phyloP scores from a whole-genome alignment of 345 rosid species.

The Camelina sativa region DNA sequence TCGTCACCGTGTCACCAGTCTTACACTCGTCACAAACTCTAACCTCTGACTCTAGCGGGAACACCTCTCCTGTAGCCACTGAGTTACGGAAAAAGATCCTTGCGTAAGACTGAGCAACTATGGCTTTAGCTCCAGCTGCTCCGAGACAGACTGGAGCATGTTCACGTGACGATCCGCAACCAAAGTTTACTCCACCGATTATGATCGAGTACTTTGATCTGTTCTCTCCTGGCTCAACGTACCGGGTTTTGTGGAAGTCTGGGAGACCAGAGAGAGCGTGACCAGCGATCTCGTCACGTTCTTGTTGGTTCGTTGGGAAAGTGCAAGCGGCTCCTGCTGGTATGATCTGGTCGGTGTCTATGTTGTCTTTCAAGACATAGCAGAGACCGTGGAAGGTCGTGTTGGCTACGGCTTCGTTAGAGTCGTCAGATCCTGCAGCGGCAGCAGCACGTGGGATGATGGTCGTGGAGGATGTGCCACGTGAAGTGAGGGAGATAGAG shows the following conservation, averaged over 20 bases:
- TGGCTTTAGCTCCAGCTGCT: constrained; percentile 75
- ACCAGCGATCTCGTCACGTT: constrained; percentile 79
- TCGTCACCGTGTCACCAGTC: constrained; percentile 76
- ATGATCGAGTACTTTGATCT: constrained; percentile 71
- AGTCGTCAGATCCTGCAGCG: neutral
- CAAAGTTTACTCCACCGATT: constrained; percentile 81
- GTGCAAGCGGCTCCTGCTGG: constrained; percentile 69
- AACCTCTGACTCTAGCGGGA: constrained; percentile 76
- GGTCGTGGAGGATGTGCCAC: constrained; percentile 9
- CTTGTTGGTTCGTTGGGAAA: constrained; percentile 84
- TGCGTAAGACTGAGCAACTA: constrained; percentile 83
- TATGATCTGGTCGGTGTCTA: constrained; percentile 92
- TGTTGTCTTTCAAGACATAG: constrained; percentile 84
- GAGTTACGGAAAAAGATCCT: constrained; percentile 91
- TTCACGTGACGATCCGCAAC: constrained; percentile 93
- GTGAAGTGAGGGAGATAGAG: constrained; percentile 31
- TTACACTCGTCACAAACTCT: constrained; percentile 82
- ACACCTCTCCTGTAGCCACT: constrained; percentile 84
- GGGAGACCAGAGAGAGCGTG: constrained; percentile 89
- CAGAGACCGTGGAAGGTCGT: constrained; percentile 77
- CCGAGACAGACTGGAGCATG: constrained; percentile 94
- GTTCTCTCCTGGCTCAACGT: constrained; percentile 56
- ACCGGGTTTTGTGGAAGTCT: constrained; percentile 58
- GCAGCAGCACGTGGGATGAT: constrained; percentile 31
- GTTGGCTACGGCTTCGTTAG: constrained; percentile 25